Percentiles rank a stretch among this genome's conserved stretches.
Evolutionary conservation across 2,329 filamentous ascomycete species (phyloP).

Genomic region (Pseudogymnoascus sp.): DNA sequence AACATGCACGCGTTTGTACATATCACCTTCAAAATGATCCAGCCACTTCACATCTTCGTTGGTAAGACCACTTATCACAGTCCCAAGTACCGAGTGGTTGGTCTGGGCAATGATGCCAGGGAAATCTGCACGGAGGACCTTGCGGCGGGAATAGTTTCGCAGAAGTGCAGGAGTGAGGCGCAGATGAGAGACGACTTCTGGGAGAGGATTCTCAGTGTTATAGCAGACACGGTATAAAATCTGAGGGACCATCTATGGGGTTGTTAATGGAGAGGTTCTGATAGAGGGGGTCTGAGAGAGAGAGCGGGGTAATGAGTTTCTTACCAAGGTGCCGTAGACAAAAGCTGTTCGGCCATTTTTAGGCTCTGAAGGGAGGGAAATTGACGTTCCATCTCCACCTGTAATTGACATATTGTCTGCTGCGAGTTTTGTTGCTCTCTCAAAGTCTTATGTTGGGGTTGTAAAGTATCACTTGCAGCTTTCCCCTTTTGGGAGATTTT

Average conservation of each 20-base stretch:
- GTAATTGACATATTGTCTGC: neutral
- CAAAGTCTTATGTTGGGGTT: neutral
- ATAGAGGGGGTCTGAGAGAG: too few relatives aligned
- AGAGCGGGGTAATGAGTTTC: neutral
- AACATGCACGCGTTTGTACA: conserved; percentile 38
- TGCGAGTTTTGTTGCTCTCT: neutral
- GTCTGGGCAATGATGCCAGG: conserved; percentile 60
- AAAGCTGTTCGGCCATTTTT: neutral
- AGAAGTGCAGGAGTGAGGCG: conserved; percentile 70
- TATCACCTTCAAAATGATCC: conserved; percentile 70
- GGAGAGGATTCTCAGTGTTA: conserved; percentile 8
- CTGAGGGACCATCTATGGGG: neutral
- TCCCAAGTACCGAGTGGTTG: conserved; percentile 59
- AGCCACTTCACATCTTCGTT: conserved; percentile 65
- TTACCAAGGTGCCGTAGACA: conserved; percentile 5
- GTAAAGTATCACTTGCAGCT: neutral
- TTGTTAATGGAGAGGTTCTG: neutral
- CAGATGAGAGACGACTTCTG: conserved; percentile 33
- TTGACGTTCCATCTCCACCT: neutral
- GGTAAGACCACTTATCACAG: conserved; percentile 69
- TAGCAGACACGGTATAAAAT: conserved; percentile 4
- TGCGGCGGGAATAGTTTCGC: conserved; percentile 59
- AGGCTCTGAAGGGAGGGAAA: neutral
- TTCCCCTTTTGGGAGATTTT: neutral
- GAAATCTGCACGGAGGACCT: conserved; percentile 65